A percentile compares a stretch with the other conserved stretches of the same genome.
Conservation (phyloP, 2,329 filamentous ascomycete genomes). For the Colletotrichum australisinense region DNA sequence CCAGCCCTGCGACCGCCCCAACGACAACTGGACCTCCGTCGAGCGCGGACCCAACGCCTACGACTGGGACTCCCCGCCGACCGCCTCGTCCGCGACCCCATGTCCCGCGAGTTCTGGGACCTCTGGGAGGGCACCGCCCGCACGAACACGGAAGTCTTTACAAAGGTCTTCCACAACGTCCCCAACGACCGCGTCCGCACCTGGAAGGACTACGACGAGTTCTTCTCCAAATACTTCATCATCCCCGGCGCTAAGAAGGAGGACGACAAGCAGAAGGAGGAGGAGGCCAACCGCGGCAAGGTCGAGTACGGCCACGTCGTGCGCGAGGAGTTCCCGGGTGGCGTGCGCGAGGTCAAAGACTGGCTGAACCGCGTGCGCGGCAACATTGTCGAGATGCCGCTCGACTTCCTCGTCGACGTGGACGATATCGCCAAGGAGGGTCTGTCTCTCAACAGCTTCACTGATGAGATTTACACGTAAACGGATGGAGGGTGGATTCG, state of each 20-base stretch:
- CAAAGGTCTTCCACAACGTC: slow-evolving; percentile 83
- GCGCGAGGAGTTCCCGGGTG: slow-evolving; percentile 79
- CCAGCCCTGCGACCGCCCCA: slow-evolving; percentile 74
- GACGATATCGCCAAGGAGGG: slow-evolving; percentile 90
- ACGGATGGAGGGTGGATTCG: too few species aligned
- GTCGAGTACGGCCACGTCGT: slow-evolving; percentile 92
- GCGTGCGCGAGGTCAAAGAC: slow-evolving; percentile 79
- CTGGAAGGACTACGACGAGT: slow-evolving; percentile 80
- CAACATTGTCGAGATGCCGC: slow-evolving; percentile 88
- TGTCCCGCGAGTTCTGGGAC: slow-evolving; percentile 74
- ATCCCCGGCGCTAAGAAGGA: slow-evolving; percentile 59
- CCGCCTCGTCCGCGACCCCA: slow-evolving; percentile 78
- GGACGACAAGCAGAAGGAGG: slow-evolving; percentile 46
- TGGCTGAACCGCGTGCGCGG: slow-evolving; percentile 75
- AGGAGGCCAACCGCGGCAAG: slow-evolving; percentile 57
- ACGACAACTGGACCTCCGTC: slow-evolving; percentile 83
- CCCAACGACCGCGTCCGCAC: slow-evolving; percentile 75
- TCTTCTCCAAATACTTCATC: slow-evolving; percentile 76
- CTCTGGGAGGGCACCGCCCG: slow-evolving; percentile 81
- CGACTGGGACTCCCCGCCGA: slow-evolving; percentile 77
- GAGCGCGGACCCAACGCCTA: slow-evolving; percentile 77
- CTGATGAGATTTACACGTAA: slow-evolving; percentile 77
- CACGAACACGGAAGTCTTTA: slow-evolving; percentile 84
- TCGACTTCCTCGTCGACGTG: slow-evolving; percentile 84
- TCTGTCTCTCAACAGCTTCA: slow-evolving; percentile 76